Evolutionary conservation across 805 yeast species (phyloP).

Genomic region (Phaffomyces thermotolerans): DNA sequence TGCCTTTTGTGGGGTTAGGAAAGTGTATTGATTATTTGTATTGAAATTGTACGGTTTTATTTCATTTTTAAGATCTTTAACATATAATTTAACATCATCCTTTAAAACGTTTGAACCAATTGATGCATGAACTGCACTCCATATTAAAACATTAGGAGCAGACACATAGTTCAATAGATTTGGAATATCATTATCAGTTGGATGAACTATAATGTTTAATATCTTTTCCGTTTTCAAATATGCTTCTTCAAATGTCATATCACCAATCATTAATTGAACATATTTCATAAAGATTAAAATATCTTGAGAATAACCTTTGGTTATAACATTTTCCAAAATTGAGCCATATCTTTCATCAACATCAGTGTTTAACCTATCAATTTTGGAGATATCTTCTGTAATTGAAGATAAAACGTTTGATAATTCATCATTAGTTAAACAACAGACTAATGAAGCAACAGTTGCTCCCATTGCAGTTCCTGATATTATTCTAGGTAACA

Average conservation of each 20-base stretch:
- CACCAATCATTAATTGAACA: constrained; percentile 69
- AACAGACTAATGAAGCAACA: constrained; percentile 80
- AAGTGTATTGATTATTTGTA: constrained; percentile 29
- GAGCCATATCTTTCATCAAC: constrained; percentile 58
- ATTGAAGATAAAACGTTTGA: constrained; percentile 31
- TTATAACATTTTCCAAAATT: constrained; percentile 65
- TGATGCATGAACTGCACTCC: constrained; percentile 87
- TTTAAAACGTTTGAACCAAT: constrained; percentile 65
- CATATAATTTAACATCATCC: constrained; percentile 47
- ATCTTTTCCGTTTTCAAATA: constrained; percentile 70
- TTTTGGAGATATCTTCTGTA: constrained; percentile 35
- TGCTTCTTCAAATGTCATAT: constrained; percentile 90
- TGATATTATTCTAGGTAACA: constrained; percentile 78
- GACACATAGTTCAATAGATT: constrained; percentile 80
- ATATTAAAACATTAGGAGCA: constrained; percentile 83
- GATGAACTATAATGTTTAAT: constrained; percentile 79
- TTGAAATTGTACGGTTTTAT: constrained; percentile 39
- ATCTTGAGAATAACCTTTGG: constrained; percentile 83
- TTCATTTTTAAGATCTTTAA: constrained; percentile 55
- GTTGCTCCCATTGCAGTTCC: constrained; percentile 95
- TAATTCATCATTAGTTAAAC: constrained; percentile 61
- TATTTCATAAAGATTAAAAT: constrained; percentile 71
- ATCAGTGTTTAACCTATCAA: constrained; percentile 41
- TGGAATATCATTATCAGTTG: constrained; percentile 64
- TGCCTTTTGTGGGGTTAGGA: constrained; percentile 41